Base-by-base conservation (phyloP, 352 stramenopile genomes). In the Pythium volutum region DNA sequence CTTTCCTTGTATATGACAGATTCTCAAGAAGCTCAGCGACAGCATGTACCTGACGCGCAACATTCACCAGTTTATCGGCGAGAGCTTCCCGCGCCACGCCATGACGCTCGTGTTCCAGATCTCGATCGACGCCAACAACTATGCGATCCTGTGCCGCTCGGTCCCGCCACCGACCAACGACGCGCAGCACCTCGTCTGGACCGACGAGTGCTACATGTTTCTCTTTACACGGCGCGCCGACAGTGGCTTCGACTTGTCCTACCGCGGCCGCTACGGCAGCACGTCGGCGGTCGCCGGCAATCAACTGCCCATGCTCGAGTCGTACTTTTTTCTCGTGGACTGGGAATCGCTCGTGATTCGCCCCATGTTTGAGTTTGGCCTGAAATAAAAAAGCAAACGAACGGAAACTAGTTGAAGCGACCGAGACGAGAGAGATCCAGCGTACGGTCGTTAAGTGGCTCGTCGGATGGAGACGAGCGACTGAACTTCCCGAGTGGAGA, bases 11-110 rank as follows among this genome's bases (percentile, higher is more conserved):
- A 23, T 18, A 36, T n/a, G 36, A 47, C 26, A 92, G 83, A 88
- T 93, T 58, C 64, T 93, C 27, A 91, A 88, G 53, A 93, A 93
- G 67, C 62, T 93, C 55, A 88, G 84, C 58, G 81, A 93, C 55
- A 88, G 87, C 67, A 91, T 91, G 81, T 89, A 88, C 62, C 62
- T 93, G 51, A 93, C 82, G 23, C 79, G 84, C 59, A 90, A 93
- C 54, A 93, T 93, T 65, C 84, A 93, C 68, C 84, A 93, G 64
- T 93, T 93, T 68, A 89, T 91, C 52, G 84, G 84, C 38, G 84
- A 93, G 67, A 91, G 81, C 70, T 93, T 93, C 58, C 82, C 84
- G 41, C 81, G 84, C 49, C 84, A 93, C 61, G 80, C 84, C 8
- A 91, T 93, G 79, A 89, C 78, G 27, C 74, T 93, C 12, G 79